Evolutionary conservation across 1,139 yeast species (phyloP).

Genomic region (Yamadazyma atlantica): DNA sequence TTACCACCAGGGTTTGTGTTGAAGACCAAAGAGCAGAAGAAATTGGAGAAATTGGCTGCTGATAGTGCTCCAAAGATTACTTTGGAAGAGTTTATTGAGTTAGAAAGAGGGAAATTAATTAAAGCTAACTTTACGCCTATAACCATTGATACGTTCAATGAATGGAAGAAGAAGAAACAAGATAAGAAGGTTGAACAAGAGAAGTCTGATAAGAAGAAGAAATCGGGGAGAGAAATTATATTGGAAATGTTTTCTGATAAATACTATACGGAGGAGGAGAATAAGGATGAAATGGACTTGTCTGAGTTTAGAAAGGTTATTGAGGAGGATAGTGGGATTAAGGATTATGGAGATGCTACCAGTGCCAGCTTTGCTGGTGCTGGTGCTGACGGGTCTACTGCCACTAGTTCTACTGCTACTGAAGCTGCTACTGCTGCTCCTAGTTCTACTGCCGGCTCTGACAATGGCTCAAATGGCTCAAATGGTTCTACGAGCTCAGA

Average conservation of each 20-base stretch:
- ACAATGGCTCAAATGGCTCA: no score
- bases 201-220: constrained; percentile 48
- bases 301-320: constrained; percentile 55
- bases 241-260: constrained; percentile 73
- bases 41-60: constrained; percentile 81
- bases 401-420: neutral
- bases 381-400: constrained; percentile 1
- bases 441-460: no score
- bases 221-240: constrained; percentile 82
- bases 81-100: constrained; percentile 91
- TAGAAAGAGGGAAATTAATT: constrained; percentile 87
- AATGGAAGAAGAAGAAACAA: constrained; percentile 77
- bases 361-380: constrained; percentile 6
- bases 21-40: constrained; percentile 94
- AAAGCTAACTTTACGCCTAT: constrained; percentile 81
- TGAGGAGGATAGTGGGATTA: constrained; percentile 43
- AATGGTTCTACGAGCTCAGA: no score
- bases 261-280: constrained; percentile 48
- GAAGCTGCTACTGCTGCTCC: no score
- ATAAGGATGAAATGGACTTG: constrained; percentile 71
- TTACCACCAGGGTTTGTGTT: constrained; percentile 95
- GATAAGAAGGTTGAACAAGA: constrained; percentile 60
- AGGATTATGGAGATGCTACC: constrained; percentile 61
- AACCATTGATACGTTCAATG: constrained; percentile 74
- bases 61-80: constrained; percentile 90